These are phyloP conservation scores for Cryptococcus sp. DNA, from an alignment of 1,284 basidiomycete genomes.

Conservation along the genomic window DNA sequence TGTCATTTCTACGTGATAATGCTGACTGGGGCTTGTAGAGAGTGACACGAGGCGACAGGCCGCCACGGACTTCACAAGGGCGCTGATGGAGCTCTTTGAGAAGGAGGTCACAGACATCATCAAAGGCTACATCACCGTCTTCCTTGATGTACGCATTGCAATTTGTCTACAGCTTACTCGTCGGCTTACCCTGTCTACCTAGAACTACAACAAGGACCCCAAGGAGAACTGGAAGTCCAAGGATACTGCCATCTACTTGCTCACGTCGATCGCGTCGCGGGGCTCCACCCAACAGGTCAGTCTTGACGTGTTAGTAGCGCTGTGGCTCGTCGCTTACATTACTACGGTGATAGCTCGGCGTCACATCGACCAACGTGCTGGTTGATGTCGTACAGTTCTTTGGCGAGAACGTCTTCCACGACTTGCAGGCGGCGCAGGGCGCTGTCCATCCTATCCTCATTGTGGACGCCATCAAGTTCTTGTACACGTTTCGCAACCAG, in stretches of 20 bases:
- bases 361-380: slow-evolving; percentile 86
- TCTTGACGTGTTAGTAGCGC: neutral
- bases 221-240: slow-evolving; percentile 84
- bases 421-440: slow-evolving; percentile 70
- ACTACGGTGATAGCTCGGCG: slow-evolving; percentile 63
- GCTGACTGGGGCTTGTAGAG: slow-evolving; percentile 32
- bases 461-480: slow-evolving; percentile 91
- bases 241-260: slow-evolving; percentile 90
- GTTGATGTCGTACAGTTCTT: slow-evolving; percentile 96
- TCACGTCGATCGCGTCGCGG: slow-evolving; percentile 85
- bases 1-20: neutral
- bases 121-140: slow-evolving; percentile 73
- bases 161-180: slow-evolving; percentile 11
- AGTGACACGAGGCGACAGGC: slow-evolving; percentile 80
- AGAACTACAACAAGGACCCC: slow-evolving; percentile 59
- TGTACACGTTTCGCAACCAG: slow-evolving; percentile 93
- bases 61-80: slow-evolving; percentile 86
- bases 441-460: slow-evolving; percentile 84
- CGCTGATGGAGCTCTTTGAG: slow-evolving; percentile 77
- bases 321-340: neutral
- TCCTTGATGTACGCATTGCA: slow-evolving; percentile 60
- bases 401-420: slow-evolving; percentile 82
- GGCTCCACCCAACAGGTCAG: slow-evolving; percentile 75
- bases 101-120: slow-evolving; percentile 80
- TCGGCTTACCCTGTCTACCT: neutral